phyloP scores from a whole-genome alignment of 108 stramenopile genomes.

The Cyclotella cryptica region DNA sequence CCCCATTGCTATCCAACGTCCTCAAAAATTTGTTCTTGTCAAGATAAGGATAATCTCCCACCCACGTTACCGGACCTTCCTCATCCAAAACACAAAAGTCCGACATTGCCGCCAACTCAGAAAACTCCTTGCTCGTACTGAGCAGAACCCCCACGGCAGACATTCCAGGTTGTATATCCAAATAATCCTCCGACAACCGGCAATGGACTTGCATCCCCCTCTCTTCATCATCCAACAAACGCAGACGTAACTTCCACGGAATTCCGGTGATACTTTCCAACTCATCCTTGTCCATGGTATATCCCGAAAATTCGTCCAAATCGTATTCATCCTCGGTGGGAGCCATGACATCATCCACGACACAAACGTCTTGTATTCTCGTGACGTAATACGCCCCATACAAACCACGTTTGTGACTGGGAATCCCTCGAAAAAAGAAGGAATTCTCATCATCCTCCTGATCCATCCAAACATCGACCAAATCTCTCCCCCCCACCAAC shows the following conservation, averaged over 20 bases:
- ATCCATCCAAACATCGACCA: constrained; percentile 81
- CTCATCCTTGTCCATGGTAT: constrained; percentile 73
- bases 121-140: constrained; percentile 63
- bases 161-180: constrained; percentile 66
- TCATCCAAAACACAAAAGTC: constrained; percentile 75
- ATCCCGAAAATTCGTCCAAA: constrained; percentile 75
- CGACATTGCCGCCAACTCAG: constrained; percentile 69
- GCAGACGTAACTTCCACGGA: constrained; percentile 75
- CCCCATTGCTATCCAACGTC: constrained; percentile 38
- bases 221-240: constrained; percentile 56
- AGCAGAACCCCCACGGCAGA: constrained; percentile 61
- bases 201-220: constrained; percentile 78
- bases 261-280: constrained; percentile 68
- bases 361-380: constrained; percentile 66
- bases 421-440: constrained; percentile 4
- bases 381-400: constrained; percentile 78
- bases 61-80: constrained; percentile 54
- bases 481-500: constrained; percentile 68
- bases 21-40: constrained; percentile 52
- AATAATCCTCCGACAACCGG: constrained; percentile 79
- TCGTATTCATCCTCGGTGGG: constrained; percentile 62
- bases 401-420: constrained; percentile 62
- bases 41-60: constrained; percentile 88
- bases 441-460: too few relatives aligned
- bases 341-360: constrained; percentile 70